Evolutionary conservation across 495 filamentous ascomycete genomes (phyloP), one percentile per base, ranked within the genome.

Genomic region (Tuber microsphaerosporum): DNA sequence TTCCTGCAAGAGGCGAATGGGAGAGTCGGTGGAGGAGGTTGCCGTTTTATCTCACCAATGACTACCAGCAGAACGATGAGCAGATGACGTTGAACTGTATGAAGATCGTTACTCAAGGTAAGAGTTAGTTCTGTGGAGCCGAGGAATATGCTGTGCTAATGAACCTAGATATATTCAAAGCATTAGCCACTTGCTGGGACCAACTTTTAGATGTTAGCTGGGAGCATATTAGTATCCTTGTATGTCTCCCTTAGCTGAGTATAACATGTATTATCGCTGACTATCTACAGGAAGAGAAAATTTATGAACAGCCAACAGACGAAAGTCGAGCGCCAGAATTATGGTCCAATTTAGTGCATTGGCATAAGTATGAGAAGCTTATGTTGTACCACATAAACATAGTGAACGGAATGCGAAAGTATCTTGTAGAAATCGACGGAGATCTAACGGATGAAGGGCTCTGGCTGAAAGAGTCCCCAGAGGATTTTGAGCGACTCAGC

Each of bases 231-330:
- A 81, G 76, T 68, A 87, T 87, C 34, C 72, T 79, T 45, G 74
- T 75, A 75, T 71, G 73, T 39, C 31, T 9, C 20, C 46, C 68
- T 37, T 41, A 22, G 10, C n/a, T 22, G 20, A 48, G 10, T 12
- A 43, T 14, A 26, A 10, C 12, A 42, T 61, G 6, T 7, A 65
- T 65, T 65, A 17, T 65, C 26, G 19, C 34, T 74, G 14, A 76
- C 75, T 22, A 9, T 31, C 39, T 71, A 14, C 83, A 88, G 44
- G 87, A 89, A 83, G 88, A 89, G 79, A 87, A 87, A 72, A 88
- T 89, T 69, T 89, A 88, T 72, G 88, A 88, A 65, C 83, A 85
- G 41, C 88, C 88, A 8, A 87, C 87, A 16, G 88, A 89, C 74
- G 88, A 89, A 75, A 84, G 82, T 41, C 83, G 87, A 19, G 88